phyloP scores from a whole-genome alignment of 228 moss, liverwort and hornwort species.

The Sphagnum fallax region DNA sequence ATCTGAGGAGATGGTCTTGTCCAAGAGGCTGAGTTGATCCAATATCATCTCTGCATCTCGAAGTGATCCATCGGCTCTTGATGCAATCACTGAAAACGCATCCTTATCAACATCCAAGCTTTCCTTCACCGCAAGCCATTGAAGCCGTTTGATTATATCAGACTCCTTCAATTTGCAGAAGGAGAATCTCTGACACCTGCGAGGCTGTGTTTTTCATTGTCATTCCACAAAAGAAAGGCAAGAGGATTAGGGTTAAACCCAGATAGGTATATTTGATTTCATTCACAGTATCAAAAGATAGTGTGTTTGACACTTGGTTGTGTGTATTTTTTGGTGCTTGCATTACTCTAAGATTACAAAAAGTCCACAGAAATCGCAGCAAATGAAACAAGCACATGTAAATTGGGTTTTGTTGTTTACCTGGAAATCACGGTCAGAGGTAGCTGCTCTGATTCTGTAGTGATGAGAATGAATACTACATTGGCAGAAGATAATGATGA shows the following conservation, averaged over 20 bases:
- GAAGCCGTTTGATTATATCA: conserved; percentile 58
- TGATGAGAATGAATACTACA: conserved; percentile 73
- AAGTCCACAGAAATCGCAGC: too few species aligned
- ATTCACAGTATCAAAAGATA: too few species aligned
- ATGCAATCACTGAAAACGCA: conserved; percentile 59
- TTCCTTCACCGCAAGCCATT: conserved; percentile 43
- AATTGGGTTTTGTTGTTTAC: background rate
- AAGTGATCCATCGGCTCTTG: conserved; percentile 68
- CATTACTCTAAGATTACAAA: too few species aligned
- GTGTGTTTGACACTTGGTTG: too few species aligned
- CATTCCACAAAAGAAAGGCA: too few species aligned
- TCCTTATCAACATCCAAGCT: conserved; percentile 47
- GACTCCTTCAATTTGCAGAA: conserved; percentile 74
- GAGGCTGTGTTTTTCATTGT: background rate
- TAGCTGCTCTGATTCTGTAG: conserved; percentile 60
- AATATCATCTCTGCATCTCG: conserved; percentile 73
- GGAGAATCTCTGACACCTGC: conserved; percentile 70
- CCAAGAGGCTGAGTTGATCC: conserved; percentile 74
- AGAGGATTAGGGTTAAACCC: too few species aligned
- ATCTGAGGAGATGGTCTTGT: conserved; percentile 44
- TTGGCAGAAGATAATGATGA: conserved; percentile 11
- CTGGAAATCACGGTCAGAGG: conserved; percentile 54
- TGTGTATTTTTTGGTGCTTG: too few species aligned
- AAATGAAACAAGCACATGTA: too few species aligned
- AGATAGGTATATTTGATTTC: too few species aligned